Percentiles rank a stretch among this genome's conserved stretches.
These are phyloP conservation scores for Plantago lanceolata DNA, from an alignment of 305 asterid species.

Conservation along the genomic window DNA sequence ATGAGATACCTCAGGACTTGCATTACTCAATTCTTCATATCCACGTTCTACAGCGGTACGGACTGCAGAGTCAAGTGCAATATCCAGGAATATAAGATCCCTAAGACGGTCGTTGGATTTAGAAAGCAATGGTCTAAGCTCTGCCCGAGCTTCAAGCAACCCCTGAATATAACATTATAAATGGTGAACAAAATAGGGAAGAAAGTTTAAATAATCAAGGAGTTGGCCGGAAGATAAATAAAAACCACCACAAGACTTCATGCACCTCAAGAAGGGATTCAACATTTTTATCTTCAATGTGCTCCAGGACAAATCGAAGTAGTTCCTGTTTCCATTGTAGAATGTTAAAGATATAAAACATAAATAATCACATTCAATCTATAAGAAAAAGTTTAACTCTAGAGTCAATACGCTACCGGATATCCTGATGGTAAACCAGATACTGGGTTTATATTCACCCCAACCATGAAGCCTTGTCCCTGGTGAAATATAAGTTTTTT, in stretches of 20 bases:
- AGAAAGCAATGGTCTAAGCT: slow-evolving; percentile 84
- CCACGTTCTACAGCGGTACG: slow-evolving; percentile 98
- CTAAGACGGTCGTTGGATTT: slow-evolving; percentile 73
- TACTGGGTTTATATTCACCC: slow-evolving; percentile 91
- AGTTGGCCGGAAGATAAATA: slow-evolving; percentile 8
- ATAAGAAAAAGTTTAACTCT: slow-evolving; percentile 1
- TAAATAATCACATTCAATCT: slow-evolving; percentile 16
- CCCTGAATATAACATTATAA: slow-evolving; percentile 46
- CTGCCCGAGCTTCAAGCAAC: slow-evolving; percentile 95
- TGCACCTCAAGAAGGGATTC: slow-evolving; percentile 93
- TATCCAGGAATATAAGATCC: slow-evolving; percentile 91
- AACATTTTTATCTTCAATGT: slow-evolving; percentile 84
- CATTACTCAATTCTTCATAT: slow-evolving; percentile 73
- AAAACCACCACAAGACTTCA: slow-evolving; percentile 26
- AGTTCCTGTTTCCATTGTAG: slow-evolving; percentile 50
- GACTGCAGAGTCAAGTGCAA: slow-evolving; percentile 94
- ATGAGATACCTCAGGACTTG: slow-evolving; percentile 72
- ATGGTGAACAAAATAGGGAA: slow-evolving; percentile 7
- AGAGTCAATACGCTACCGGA: slow-evolving; percentile 47
- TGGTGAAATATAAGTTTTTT: slow-evolving; percentile 31
- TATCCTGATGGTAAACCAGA: slow-evolving; percentile 93
- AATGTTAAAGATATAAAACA: slow-evolving; percentile 22
- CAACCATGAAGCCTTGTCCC: slow-evolving; percentile 99
- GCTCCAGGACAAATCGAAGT: slow-evolving; percentile 71
- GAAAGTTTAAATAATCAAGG: background rate